phyloP scores from a whole-genome alignment of 1,139 yeast species.

The Debaryomyces psychrophilus region DNA sequence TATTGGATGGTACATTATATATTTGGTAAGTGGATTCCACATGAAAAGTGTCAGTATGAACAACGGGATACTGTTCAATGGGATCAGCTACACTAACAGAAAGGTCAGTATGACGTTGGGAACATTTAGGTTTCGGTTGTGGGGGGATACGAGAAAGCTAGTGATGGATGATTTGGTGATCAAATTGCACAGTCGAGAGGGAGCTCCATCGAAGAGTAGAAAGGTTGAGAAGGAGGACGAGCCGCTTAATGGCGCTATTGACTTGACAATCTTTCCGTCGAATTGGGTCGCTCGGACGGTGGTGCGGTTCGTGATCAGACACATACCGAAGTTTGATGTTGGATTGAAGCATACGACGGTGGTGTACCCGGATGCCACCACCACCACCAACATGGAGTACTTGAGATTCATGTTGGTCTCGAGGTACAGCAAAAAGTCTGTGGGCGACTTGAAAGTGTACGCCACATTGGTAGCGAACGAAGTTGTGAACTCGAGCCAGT shows the following conservation, averaged over 20 bases:
- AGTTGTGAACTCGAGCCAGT: slow-evolving; percentile 12
- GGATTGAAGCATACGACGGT: slow-evolving; percentile 31
- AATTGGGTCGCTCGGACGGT: slow-evolving; percentile 17
- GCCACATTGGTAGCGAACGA: slow-evolving; percentile 20
- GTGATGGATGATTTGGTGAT: slow-evolving; percentile 33
- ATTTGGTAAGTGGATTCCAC: slow-evolving; percentile 37
- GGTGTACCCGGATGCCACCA: slow-evolving; percentile 13
- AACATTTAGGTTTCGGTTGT: slow-evolving; percentile 37
- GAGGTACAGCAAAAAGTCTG: slow-evolving; percentile 24
- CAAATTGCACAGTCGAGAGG: slow-evolving; percentile 7
- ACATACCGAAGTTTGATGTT: slow-evolving; percentile 30
- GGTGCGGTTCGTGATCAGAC: slow-evolving; percentile 21
- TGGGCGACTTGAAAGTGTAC: slow-evolving; percentile 25
- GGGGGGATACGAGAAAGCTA: slow-evolving; percentile 44
- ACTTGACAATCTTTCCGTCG: slow-evolving; percentile 23
- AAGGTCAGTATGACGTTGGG: slow-evolving; percentile 21
- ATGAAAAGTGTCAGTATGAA: slow-evolving; percentile 37
- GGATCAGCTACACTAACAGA: slow-evolving; percentile 25
- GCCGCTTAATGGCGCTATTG: background rate
- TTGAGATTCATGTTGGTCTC: slow-evolving; percentile 25
- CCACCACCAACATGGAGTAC: slow-evolving; percentile 26
- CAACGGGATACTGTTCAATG: slow-evolving; percentile 46
- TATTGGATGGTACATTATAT: slow-evolving; percentile 31
- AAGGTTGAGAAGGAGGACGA: background rate
- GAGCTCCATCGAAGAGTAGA: background rate